Conservation (phyloP, 441 rosid species). For the Aquilaria agallochum region DNA sequence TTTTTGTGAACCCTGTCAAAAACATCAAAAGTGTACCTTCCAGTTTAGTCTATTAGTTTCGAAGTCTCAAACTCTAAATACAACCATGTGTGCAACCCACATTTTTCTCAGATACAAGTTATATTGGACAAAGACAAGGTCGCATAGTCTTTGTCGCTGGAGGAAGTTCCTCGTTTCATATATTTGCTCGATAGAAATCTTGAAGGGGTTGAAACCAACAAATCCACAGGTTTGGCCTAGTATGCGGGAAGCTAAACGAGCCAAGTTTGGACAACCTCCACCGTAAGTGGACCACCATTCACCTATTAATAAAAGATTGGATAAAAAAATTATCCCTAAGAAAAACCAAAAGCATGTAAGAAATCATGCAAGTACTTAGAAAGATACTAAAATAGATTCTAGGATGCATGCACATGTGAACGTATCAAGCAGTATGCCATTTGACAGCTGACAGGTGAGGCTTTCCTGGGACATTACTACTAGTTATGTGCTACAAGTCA, state of each 20-base stretch:
- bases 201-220: slow-evolving; percentile 28
- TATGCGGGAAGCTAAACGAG: slow-evolving; percentile 64
- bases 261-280: slow-evolving; percentile 80
- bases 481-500: background rate
- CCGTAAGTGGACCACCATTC: slow-evolving; percentile 95
- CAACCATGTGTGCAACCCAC: slow-evolving; percentile 30
- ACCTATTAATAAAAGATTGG: slow-evolving; percentile 26
- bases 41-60: background rate
- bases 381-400: background rate
- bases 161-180: slow-evolving; percentile 47
- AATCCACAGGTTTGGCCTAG: slow-evolving; percentile 73
- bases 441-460: no score
- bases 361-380: background rate
- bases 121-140: slow-evolving; percentile 52
- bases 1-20: slow-evolving; percentile 27
- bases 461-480: no score
- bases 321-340: background rate
- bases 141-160: slow-evolving; percentile 45
- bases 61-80: background rate
- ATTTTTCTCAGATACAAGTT: slow-evolving; percentile 45
- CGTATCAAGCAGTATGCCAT: no score
- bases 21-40: background rate
- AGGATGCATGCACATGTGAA: slow-evolving; percentile 2
- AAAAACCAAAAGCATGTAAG: background rate
- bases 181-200: slow-evolving; percentile 34